These are phyloP conservation scores for Trichoderma afroharzianum DNA, from an alignment of 2,329 filamentous ascomycete genomes.

Conservation along the genomic window DNA sequence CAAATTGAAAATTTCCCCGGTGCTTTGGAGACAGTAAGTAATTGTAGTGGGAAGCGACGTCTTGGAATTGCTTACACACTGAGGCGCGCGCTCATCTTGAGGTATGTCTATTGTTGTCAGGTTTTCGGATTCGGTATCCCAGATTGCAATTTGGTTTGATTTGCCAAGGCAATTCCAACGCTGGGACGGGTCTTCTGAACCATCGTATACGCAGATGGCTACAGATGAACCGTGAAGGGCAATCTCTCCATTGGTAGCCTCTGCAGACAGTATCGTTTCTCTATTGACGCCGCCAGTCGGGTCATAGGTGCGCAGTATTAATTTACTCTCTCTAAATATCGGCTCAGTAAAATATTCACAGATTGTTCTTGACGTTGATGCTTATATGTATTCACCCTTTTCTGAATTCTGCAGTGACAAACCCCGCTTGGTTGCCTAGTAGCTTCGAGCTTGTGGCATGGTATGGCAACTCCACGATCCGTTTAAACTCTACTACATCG, in stretches of 20 bases:
- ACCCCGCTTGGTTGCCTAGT: neutral
- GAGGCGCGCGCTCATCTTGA: conserved; percentile 2
- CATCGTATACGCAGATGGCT: neutral
- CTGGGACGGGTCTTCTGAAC: too few relatives aligned
- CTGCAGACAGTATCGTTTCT: neutral
- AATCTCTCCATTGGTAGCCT: neutral
- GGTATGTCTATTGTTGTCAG: neutral
- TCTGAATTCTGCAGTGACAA: neutral
- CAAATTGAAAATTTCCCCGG: neutral
- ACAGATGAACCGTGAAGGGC: neutral
- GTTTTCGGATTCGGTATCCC: neutral
- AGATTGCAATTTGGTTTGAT: neutral
- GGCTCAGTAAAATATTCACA: neutral
- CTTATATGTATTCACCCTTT: neutral
- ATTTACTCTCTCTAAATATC: neutral
- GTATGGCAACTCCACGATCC: neutral
- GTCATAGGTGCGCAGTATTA: neutral
- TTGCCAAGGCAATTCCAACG: neutral
- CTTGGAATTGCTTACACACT: neutral
- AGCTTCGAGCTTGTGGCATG: neutral
- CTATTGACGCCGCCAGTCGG: neutral
- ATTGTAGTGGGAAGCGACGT: neutral
- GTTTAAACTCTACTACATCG: neutral
- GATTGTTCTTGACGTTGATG: neutral
- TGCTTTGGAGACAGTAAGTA: neutral